Base-by-base conservation (phyloP, 345 rosid species). In the Hibiscus trionum region DNA sequence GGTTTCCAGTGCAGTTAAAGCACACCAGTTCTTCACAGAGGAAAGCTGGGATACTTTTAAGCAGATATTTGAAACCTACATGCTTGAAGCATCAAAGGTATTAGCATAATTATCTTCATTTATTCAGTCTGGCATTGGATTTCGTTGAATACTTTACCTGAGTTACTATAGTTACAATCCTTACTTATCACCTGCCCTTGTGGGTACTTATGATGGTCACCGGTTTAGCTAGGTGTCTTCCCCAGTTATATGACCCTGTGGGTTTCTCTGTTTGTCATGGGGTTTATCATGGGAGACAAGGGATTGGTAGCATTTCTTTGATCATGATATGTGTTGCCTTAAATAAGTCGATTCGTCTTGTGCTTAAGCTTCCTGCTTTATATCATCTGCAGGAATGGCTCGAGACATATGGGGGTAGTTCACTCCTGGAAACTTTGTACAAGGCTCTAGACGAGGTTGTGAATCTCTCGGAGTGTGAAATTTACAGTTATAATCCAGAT, bases 371-470 rank as follows among this genome's bases (percentile, higher is more conserved):
- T 69, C 26, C 33, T 33, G 29, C 57, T 55, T 58, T 33, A 19
- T 21, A 47, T 39, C 69, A 44, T 59, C 72, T 3, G 17, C 75
- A 94, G 98, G 96, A 82, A 77, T 94, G 97, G 97, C 19, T 68
- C 61, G 91, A 82, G 85, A 86, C 80, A 61, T 82, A 88, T 71
- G 96, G 78, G 66, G 91, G 82, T 57, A 75, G 86, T 80, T 87
- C 96, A 67, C 84, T 94, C 6, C 82, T 90, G 63, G 97, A 88
- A 71, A 80, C 90, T 46, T 61, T 94, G 67, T 88, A 84, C 85
- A 82, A 85, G 86, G 97, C 95, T 75, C 84, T 94, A 68, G 97
- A 94, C 78, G 98, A 91, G 97, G 98, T 91, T 58, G 97, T 94
- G 58, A 90, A 84, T 75, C 81, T 91, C 67, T 75, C 87, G 1